Evolutionary conservation across 2,329 filamentous ascomycete genomes (phyloP).

Genomic region (Cordyceps tenuipes): DNA sequence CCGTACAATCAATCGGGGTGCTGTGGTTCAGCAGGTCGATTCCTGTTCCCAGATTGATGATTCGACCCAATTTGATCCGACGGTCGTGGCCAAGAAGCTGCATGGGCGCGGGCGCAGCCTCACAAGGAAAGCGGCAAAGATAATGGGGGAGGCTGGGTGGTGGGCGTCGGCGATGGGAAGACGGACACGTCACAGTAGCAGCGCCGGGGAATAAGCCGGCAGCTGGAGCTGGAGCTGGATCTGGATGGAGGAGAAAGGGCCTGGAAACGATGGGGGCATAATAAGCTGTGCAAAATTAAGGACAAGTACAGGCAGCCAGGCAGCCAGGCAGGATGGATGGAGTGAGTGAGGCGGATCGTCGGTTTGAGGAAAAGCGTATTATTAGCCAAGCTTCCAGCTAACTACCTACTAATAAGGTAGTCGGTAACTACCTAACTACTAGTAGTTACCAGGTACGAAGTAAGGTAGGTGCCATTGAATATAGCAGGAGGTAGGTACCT

Average conservation of each 20-base stretch:
- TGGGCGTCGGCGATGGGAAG: neutral
- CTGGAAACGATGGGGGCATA: neutral
- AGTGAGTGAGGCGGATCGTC: conserved; percentile 4
- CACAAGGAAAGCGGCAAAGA: neutral
- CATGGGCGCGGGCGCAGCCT: neutral
- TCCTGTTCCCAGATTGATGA: no score
- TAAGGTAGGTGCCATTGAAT: no score
- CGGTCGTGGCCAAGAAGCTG: neutral
- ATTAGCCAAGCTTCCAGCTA: no score
- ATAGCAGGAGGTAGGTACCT: no score
- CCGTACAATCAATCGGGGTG: no score
- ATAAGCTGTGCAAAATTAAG: no score
- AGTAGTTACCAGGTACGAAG: no score
- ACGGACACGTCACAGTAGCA: neutral
- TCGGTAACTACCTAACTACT: no score
- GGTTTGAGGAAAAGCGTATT: neutral
- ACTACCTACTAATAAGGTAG: no score
- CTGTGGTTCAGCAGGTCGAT: no score
- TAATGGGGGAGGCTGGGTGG: conserved; percentile 6
- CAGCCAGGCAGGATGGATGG: no score
- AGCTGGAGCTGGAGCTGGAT: neutral
- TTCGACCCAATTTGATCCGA: neutral
- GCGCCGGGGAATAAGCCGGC: neutral
- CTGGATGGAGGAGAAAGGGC: neutral
- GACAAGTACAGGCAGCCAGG: no score